Evolutionary conservation across 345 rosid species (phyloP).

Genomic region (Rhodamnia argentea): DNA sequence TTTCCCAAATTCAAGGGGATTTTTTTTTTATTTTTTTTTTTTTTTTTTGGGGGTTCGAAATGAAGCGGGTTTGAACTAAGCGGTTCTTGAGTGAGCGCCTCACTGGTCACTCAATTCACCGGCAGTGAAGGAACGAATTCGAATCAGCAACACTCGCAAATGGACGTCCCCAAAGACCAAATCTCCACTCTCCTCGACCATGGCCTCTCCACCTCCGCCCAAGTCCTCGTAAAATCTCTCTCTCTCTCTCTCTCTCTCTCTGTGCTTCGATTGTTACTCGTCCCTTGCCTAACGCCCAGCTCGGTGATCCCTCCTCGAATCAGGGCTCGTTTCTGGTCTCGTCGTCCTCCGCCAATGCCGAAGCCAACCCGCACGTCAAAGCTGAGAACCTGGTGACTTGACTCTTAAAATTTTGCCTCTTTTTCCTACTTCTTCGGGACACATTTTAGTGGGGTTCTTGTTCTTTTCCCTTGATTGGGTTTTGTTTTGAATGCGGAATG

Average conservation of each 20-base stretch:
- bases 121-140: not conserved
- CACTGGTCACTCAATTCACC: not conserved
- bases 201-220: conserved; percentile 71
- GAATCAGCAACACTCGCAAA: not conserved
- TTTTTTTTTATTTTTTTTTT: no score
- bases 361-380: conserved; percentile 73
- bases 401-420: not conserved
- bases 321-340: conserved; percentile 90
- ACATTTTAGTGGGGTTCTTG: not conserved
- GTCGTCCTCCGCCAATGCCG: conserved; percentile 56
- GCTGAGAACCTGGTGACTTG: conserved; percentile 70
- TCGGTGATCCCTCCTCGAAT: not conserved
- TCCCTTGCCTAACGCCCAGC: not conserved
- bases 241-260: not conserved
- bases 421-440: not conserved
- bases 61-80: not conserved
- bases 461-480: not conserved
- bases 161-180: conserved; percentile 89
- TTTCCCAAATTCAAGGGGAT: no score
- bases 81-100: not conserved
- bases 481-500: not conserved
- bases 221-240: conserved; percentile 47
- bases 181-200: conserved; percentile 64
- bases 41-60: not conserved
- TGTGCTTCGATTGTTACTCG: not conserved